Evolutionary conservation across 108 stramenopile species (phyloP).

Genomic region (Pseudonitzschia pungens): DNA sequence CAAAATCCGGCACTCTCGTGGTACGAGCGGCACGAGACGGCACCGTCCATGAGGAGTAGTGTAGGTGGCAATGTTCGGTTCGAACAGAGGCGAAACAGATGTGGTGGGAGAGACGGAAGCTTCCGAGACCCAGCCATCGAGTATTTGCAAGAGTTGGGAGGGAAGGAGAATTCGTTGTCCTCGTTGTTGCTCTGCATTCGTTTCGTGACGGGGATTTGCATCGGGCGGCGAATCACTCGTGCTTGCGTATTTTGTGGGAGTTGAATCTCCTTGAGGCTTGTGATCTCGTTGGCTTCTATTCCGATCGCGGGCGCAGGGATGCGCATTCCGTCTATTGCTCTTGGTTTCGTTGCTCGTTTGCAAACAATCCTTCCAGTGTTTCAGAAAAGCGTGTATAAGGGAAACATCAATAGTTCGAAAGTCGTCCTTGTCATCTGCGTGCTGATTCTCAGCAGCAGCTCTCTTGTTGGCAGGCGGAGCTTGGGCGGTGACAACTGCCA

Average conservation of each 20-base stretch:
- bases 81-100: background rate
- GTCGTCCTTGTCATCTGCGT: background rate
- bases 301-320: background rate
- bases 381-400: conserved; percentile 27
- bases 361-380: conserved; percentile 18
- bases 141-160: conserved; percentile 16
- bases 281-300: background rate
- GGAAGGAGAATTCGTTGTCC: conserved; percentile 12
- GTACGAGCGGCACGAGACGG: background rate
- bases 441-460: background rate
- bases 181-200: background rate
- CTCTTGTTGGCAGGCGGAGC: background rate
- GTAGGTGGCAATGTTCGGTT: conserved; percentile 38
- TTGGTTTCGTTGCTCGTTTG: background rate
- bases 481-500: background rate
- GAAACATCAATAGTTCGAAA: conserved; percentile 23
- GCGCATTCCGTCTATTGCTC: background rate
- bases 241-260: background rate
- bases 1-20: conserved; percentile 15
- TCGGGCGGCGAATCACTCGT: background rate
- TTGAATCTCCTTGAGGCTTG: background rate
- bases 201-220: background rate
- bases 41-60: conserved; percentile 37
- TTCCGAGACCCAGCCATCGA: conserved; percentile 9
- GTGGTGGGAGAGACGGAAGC: background rate